A percentile compares a stretch with the other conserved stretches of the same genome.
These are phyloP conservation scores for Colletotrichum sp. DNA, from an alignment of 2,329 filamentous ascomycete genomes.

Conservation along the genomic window DNA sequence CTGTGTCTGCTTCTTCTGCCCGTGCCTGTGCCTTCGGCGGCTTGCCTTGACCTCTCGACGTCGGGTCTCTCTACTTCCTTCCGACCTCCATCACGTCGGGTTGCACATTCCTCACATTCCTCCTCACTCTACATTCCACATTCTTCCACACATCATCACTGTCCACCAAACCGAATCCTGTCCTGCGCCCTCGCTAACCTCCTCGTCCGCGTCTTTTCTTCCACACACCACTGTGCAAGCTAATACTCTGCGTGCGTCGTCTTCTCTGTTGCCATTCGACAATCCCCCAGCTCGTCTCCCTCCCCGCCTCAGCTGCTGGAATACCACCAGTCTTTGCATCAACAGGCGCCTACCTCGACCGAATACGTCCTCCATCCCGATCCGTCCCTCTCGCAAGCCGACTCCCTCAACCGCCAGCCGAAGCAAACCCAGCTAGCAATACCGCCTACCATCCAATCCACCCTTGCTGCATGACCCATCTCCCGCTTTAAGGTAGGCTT, in stretches of 20 bases:
- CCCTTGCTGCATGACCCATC: slow-evolving; percentile 10
- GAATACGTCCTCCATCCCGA: not conserved
- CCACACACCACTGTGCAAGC: not conserved
- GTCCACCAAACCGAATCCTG: not conserved
- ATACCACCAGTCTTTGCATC: not conserved
- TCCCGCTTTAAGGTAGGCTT: slow-evolving; percentile 5
- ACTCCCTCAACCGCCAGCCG: not conserved
- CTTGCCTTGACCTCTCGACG: not conserved
- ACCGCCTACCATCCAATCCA: not conserved
- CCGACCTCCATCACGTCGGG: not conserved
- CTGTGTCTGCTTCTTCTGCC: not conserved
- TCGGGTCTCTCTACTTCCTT: not conserved
- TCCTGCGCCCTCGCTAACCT: not conserved
- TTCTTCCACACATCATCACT: not conserved
- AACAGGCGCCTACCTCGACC: not conserved
- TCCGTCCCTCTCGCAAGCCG: slow-evolving; percentile 3
- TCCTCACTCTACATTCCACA: not conserved
- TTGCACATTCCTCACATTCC: not conserved
- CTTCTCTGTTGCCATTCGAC: not conserved
- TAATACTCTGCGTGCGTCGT: not conserved
- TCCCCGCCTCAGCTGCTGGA: not conserved
- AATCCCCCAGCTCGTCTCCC: not conserved
- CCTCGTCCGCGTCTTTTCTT: not conserved
- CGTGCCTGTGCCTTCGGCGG: not conserved
- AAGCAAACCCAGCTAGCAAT: not conserved